A percentile compares a stretch with the other conserved stretches of the same genome.
Conservation (phyloP, 768 basidiomycete species). For the Lenzites betulinus region DNA sequence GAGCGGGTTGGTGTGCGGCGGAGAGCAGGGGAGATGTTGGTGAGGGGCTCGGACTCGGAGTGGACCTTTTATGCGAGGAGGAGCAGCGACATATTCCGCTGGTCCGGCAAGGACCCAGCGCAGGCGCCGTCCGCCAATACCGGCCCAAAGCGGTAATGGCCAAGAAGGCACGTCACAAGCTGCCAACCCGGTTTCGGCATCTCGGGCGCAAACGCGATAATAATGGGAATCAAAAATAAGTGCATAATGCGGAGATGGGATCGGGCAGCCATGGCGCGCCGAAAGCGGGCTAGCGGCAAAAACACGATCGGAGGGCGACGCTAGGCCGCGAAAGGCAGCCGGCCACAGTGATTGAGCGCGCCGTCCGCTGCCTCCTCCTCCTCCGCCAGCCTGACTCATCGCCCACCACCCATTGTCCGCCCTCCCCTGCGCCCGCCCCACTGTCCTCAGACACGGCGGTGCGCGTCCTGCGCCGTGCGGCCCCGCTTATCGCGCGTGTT, state of each 20-base stretch:
- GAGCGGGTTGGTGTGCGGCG: slow-evolving; percentile 7
- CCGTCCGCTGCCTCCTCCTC: background rate
- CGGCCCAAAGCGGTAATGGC: slow-evolving; percentile 7
- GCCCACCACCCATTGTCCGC: background rate
- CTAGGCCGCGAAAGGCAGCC: slow-evolving; percentile 13
- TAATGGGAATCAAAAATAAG: slow-evolving; percentile 2
- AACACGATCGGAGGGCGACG: slow-evolving; percentile 12
- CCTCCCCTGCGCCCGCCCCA: background rate
- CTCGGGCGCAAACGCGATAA: slow-evolving; percentile 1
- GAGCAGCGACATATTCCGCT: slow-evolving; percentile 8
- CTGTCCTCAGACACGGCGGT: too few relatives aligned
- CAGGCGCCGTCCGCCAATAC: slow-evolving; percentile 5
- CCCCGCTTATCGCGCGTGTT: slow-evolving; percentile 12
- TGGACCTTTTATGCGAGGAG: slow-evolving; percentile 17
- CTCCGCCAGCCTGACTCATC: slow-evolving; percentile 2
- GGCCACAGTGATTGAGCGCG: slow-evolving; percentile 10
- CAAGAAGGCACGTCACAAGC: slow-evolving; percentile 9
- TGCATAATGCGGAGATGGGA: slow-evolving; percentile 10
- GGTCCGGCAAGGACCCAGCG: slow-evolving; percentile 14
- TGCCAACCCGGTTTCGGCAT: slow-evolving; percentile 6
- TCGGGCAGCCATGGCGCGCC: slow-evolving; percentile 1
- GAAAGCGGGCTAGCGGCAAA: slow-evolving; percentile 3
- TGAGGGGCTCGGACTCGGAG: slow-evolving; percentile 22
- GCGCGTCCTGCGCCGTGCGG: background rate
- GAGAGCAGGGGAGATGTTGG: slow-evolving; percentile 13